A percentile compares a stretch with the other conserved stretches of the same genome.
Evolutionary conservation across 1,284 basidiomycete species (phyloP).

Genomic region (Fomitiporia mediterranea): DNA sequence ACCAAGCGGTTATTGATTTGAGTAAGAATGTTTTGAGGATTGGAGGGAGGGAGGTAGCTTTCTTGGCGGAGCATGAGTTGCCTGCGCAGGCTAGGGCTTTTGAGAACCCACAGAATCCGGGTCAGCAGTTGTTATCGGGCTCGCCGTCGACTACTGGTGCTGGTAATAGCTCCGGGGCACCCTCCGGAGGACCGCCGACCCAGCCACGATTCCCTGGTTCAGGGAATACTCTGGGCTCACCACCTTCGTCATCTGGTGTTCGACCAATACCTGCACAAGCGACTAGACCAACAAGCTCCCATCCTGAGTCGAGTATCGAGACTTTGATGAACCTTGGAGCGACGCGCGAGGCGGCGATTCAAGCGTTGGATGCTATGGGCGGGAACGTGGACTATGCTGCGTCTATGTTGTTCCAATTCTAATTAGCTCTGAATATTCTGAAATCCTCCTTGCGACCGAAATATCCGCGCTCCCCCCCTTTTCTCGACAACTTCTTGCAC

Average conservation of each 20-base stretch:
- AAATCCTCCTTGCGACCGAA: not conserved
- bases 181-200: not conserved
- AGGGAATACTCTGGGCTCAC: constrained; percentile 47
- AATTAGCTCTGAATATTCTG: too few relatives aligned
- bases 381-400: constrained; percentile 90
- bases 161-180: not conserved
- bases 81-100: constrained; percentile 69
- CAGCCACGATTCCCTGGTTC: constrained; percentile 56
- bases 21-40: constrained; percentile 85
- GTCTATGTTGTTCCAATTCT: constrained; percentile 69
- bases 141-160: not conserved
- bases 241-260: constrained; percentile 33
- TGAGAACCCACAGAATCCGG: constrained; percentile 28
- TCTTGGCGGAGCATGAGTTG: constrained; percentile 92
- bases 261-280: constrained; percentile 22
- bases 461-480: too few relatives aligned
- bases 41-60: constrained; percentile 79
- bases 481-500: too few relatives aligned
- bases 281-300: constrained; percentile 24
- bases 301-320: constrained; percentile 51
- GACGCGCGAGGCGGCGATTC: constrained; percentile 69
- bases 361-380: constrained; percentile 70
- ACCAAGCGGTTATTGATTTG: constrained; percentile 94
- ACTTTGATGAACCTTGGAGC: constrained; percentile 74
- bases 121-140: too few relatives aligned